phyloP scores from a whole-genome alignment of 805 yeast species.

The Allodekkera sacchari region DNA sequence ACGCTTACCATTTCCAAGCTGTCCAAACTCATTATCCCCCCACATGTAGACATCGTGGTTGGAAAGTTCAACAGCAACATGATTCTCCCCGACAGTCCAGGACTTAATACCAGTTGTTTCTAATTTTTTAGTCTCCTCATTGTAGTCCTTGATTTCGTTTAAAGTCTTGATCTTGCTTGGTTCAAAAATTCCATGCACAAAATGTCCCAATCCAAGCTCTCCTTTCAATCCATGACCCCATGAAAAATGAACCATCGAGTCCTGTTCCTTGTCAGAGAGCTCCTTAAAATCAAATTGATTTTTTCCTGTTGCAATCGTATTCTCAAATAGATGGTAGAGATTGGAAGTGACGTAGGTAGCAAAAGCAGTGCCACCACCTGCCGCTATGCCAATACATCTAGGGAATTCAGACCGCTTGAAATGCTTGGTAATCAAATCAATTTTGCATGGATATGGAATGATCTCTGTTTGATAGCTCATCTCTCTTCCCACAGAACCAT shows the following conservation, averaged over 20 bases:
- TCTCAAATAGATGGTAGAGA: slow-evolving; percentile 28
- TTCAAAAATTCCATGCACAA: slow-evolving; percentile 59
- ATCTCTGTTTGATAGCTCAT: slow-evolving; percentile 58
- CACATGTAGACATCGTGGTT: slow-evolving; percentile 65
- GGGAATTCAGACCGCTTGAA: slow-evolving; percentile 36
- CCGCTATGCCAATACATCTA: slow-evolving; percentile 46
- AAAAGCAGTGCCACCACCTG: slow-evolving; percentile 62
- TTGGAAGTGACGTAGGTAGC: slow-evolving; percentile 32
- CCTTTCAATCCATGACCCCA: slow-evolving; percentile 86
- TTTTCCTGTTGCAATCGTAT: slow-evolving; percentile 14
- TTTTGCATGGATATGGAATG: slow-evolving; percentile 59
- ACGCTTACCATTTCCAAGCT: slow-evolving; percentile 75
- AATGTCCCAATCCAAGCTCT: slow-evolving; percentile 75
- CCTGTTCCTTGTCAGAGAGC: slow-evolving; percentile 15
- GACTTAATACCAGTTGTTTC: slow-evolving; percentile 39
- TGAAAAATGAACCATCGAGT: slow-evolving; percentile 36
- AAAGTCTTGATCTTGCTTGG: slow-evolving; percentile 54
- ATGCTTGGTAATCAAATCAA: slow-evolving; percentile 32
- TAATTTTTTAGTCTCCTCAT: slow-evolving; percentile 34
- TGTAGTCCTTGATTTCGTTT: slow-evolving; percentile 41
- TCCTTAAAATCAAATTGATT: slow-evolving; percentile 8
- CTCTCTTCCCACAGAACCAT: slow-evolving; percentile 77
- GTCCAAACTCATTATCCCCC: slow-evolving; percentile 83
- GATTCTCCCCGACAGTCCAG: slow-evolving; percentile 60
- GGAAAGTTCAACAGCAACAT: slow-evolving; percentile 48